Base-by-base conservation (phyloP, 768 basidiomycete species). In the Holtermannia corniformis region DNA sequence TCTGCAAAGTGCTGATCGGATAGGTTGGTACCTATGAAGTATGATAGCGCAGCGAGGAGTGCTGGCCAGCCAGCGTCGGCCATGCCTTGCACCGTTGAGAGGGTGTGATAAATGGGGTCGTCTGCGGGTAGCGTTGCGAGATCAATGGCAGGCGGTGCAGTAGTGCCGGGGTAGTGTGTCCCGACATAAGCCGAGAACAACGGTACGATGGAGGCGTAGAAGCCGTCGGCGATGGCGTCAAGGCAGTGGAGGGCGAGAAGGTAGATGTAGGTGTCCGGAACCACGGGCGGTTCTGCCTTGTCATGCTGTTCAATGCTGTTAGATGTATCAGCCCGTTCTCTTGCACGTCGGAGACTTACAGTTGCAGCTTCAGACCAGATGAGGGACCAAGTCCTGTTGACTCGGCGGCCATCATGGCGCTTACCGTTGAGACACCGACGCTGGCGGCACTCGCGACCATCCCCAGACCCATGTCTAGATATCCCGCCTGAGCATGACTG, bases 231-330 rank as follows among this genome's bases (percentile, higher is more conserved):
- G 1, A 99, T 75, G 0, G 87, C 83, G 24, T 85, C 79, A 7
- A 96, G 78, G 63, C 86, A 91, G 62, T 96, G 91, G 0, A 95
- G 79, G 0, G 83, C 87, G 1, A 99, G 80, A 5, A 99, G 83
- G 66, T 92, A 93, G 57, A 93, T 80, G 68, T 99, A 96, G 3
- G 86, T 79, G 54, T 99, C 95, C 0, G 95, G 93, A 49, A 96
- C 91, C 0, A 82, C 78, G 0, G 95, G 95, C 0, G 91, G 82
- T 61, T 99, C 95, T 0, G 89, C 86, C 71, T 99, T 99, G 75
- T 99, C 93, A 12, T 96, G 81, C 71, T 97, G 95, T 68, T 99
- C 93, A 61, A 99, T 96, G 68, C 92, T 95, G 62, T n/a, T 3
- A 16, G 20, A 43, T 55, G 28, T 49, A 56, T 37, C 16, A 25